Base-by-base conservation (phyloP, 352 stramenopile genomes). In the Thalassiosira livingstoniorum region DNA sequence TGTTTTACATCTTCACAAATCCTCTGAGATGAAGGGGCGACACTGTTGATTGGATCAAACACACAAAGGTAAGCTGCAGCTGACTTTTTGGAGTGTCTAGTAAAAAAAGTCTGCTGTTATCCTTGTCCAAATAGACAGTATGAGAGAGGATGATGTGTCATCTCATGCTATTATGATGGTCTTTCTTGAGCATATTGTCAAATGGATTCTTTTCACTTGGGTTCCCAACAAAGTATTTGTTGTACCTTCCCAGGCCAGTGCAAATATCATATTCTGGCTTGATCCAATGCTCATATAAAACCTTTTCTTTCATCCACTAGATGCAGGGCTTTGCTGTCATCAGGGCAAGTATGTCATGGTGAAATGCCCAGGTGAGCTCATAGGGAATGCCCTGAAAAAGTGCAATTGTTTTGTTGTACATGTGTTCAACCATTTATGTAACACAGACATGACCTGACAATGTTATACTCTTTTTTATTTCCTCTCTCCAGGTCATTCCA, bases 291-390 rank as follows among this genome's bases (percentile, higher is more conserved):
- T 51, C n/a, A n/a, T 10, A 51, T 18, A 51, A 51, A 18, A 10
- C 42, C 42, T 51, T 51, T 51, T 51, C 42, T 51, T 51, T 51
- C 42, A 51, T 51, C 42, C 42, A 51, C 42, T 51, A n/a, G n/a
- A n/a, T n/a, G n/a, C n/a, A n/a, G n/a, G n/a, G n/a, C n/a, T n/a
- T n/a, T n/a, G n/a, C n/a, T n/a, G n/a, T n/a, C n/a, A n/a, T n/a
- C n/a, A n/a, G n/a, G n/a, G n/a, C n/a, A n/a, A n/a, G n/a, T n/a
- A n/a, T n/a, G n/a, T n/a, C n/a, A n/a, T n/a, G n/a, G n/a, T n/a
- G n/a, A n/a, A n/a, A n/a, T n/a, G n/a, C n/a, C n/a, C n/a, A n/a
- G n/a, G n/a, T n/a, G n/a, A n/a, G n/a, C n/a, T n/a, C n/a, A n/a
- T n/a, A n/a, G n/a, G n/a, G n/a, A n/a, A n/a, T n/a, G n/a, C n/a